These are phyloP conservation scores for Hypomontagnella monticulosa DNA, from an alignment of 495 filamentous ascomycete genomes.

Conservation along the genomic window DNA sequence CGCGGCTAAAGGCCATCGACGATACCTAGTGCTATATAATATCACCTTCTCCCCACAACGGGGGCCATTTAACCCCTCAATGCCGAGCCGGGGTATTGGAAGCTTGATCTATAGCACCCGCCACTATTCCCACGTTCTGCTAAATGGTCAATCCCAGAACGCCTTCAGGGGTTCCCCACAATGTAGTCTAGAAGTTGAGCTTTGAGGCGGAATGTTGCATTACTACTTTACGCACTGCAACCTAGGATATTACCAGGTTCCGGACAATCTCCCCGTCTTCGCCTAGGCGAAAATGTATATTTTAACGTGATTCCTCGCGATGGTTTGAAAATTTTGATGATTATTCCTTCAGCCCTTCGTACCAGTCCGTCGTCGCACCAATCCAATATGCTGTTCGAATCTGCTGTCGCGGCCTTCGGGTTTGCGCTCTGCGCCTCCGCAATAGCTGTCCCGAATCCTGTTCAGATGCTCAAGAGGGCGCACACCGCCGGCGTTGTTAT, in stretches of 20 bases:
- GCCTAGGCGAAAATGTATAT: slow-evolving; percentile 9
- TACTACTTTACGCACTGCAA: slow-evolving; percentile 16
- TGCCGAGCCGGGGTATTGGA: slow-evolving; percentile 40
- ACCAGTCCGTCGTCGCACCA: neutral
- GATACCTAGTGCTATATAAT: slow-evolving; percentile 8
- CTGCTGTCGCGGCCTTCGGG: slow-evolving; percentile 39
- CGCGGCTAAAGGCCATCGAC: slow-evolving; percentile 33
- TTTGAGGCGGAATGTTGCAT: slow-evolving; percentile 21
- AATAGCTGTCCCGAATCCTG: slow-evolving; percentile 45
- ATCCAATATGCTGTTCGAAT: slow-evolving; percentile 45
- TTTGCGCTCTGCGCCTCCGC: slow-evolving; percentile 46
- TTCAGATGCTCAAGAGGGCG: slow-evolving; percentile 50
- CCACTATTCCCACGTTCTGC: slow-evolving; percentile 15
- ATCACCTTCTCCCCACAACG: slow-evolving; percentile 16
- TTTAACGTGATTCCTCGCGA: neutral
- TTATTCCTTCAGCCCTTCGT: neutral
- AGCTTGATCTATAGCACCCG: slow-evolving; percentile 2
- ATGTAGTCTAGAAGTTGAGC: slow-evolving; percentile 27
- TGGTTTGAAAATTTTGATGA: neutral
- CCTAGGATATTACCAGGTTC: slow-evolving; percentile 28
- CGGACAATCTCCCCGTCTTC: slow-evolving; percentile 15
- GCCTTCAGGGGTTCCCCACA: slow-evolving; percentile 10
- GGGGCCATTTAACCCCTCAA: slow-evolving; percentile 27
- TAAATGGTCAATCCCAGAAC: slow-evolving; percentile 4
- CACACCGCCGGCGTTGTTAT: slow-evolving; percentile 53